phyloP scores from a whole-genome alignment of 768 basidiomycete species.

The Mycena albidolilacea region DNA sequence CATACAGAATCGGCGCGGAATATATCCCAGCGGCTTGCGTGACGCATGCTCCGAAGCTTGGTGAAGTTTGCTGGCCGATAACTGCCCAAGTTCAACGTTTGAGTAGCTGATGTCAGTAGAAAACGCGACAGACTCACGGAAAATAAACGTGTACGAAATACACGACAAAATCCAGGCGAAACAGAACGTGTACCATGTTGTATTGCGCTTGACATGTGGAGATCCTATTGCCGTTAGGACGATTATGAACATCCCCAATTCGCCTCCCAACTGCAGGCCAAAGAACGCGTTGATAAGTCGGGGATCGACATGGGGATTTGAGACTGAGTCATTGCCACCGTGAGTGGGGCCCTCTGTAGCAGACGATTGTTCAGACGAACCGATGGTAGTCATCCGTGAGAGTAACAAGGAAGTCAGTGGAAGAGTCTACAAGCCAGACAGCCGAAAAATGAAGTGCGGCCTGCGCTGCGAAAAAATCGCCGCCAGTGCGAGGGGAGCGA shows the following conservation, averaged over 20 bases:
- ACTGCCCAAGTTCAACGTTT: constrained; percentile 9
- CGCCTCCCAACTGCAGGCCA: constrained; percentile 47
- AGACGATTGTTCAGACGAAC: constrained; percentile 3
- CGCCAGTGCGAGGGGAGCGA: constrained; percentile 33
- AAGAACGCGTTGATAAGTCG: constrained; percentile 47
- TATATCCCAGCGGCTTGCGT: constrained; percentile 51
- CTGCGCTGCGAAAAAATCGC: constrained; percentile 35
- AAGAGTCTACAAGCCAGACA: no score
- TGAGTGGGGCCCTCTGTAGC: background rate
- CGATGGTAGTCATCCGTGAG: constrained; percentile 24
- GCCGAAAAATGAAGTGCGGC: constrained; percentile 30
- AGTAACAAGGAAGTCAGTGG: background rate
- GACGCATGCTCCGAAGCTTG: constrained; percentile 44
- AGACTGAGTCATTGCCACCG: background rate
- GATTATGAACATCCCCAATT: constrained; percentile 43
- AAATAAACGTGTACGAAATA: constrained; percentile 50
- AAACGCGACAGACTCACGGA: constrained; percentile 8
- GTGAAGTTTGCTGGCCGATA: constrained; percentile 48
- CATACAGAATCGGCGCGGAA: constrained; percentile 51
- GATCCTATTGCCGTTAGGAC: constrained; percentile 46
- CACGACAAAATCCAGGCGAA: constrained; percentile 49
- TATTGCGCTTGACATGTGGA: constrained; percentile 47
- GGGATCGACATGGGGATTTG: background rate
- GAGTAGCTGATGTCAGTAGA: background rate
- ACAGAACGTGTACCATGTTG: constrained; percentile 53